Conservation (phyloP, 768 basidiomycete genomes). For the Mycena rosella region DNA sequence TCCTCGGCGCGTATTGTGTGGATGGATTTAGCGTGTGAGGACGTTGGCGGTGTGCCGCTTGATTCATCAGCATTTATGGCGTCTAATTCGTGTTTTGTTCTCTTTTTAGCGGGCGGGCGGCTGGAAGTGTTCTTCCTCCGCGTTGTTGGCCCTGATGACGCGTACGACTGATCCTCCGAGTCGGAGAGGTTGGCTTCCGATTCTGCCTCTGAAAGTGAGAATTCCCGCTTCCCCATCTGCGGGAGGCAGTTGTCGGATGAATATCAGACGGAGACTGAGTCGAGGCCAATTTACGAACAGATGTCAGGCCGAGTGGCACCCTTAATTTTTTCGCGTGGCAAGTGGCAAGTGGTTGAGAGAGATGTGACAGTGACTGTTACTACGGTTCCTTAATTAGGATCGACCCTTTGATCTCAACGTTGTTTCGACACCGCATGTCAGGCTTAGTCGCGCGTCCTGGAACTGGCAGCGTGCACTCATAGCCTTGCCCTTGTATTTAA, state of each 20-base stretch:
- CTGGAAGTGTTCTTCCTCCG: constrained; percentile 14
- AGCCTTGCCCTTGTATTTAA: constrained; percentile 36
- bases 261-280: not conserved
- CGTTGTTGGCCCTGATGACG: constrained; percentile 19
- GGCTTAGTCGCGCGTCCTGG: no score
- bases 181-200: constrained; percentile 26
- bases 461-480: constrained; percentile 16
- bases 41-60: constrained; percentile 19
- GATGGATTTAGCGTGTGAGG: constrained; percentile 57
- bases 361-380: no score
- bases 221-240: constrained; percentile 35
- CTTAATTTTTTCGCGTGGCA: no score
- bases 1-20: constrained; percentile 61
- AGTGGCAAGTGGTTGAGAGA: no score
- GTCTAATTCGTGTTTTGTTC: constrained; percentile 24
- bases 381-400: constrained; percentile 21
- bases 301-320: constrained; percentile 21
- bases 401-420: no score
- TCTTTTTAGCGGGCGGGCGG: constrained; percentile 23
- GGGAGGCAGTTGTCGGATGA: not conserved
- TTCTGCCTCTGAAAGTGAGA: constrained; percentile 4
- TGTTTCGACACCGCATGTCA: no score
- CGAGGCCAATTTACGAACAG: constrained; percentile 1
- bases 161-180: constrained; percentile 27
- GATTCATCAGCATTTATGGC: constrained; percentile 30